These are phyloP conservation scores for Paracoccidioides lutzii DNA, from an alignment of 2,329 filamentous ascomycete genomes.

Conservation along the genomic window DNA sequence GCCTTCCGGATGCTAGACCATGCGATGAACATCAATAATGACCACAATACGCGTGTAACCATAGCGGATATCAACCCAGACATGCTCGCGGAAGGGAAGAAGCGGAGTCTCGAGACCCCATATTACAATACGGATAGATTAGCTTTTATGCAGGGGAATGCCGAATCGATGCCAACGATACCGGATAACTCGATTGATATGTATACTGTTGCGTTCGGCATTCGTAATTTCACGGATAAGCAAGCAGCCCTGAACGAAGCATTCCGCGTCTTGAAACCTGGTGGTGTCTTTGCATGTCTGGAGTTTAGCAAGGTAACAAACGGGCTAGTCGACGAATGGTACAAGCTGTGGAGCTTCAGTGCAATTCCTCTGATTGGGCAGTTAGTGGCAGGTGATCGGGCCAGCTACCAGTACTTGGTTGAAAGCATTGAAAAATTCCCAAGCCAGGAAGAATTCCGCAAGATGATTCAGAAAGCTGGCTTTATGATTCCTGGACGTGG, in stretches of 20 bases:
- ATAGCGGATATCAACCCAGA: constrained; percentile 92
- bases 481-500: constrained; percentile 72
- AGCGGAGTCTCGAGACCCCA: constrained; percentile 55
- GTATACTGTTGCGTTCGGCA: constrained; percentile 95
- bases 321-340: constrained; percentile 66
- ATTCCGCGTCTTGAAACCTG: constrained; percentile 77
- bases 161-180: constrained; percentile 57
- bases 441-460: constrained; percentile 66
- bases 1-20: constrained; percentile 93
- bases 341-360: constrained; percentile 91
- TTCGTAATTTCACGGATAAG: constrained; percentile 93
- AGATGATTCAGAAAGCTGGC: constrained; percentile 49
- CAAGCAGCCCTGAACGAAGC: constrained; percentile 70
- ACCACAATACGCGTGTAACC: constrained; percentile 69
- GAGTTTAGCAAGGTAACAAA: constrained; percentile 84
- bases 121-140: constrained; percentile 44
- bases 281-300: constrained; percentile 89
- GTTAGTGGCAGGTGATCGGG: constrained; percentile 81
- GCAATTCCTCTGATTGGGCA: constrained; percentile 94
- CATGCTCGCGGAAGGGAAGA: constrained; percentile 81
- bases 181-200: constrained; percentile 66
- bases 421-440: constrained; percentile 96
- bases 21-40: constrained; percentile 65
- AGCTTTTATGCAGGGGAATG: constrained; percentile 81
- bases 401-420: constrained; percentile 96